These are phyloP conservation scores for Dothistroma pini DNA, from an alignment of 2,329 filamentous ascomycete species.

Conservation along the genomic window DNA sequence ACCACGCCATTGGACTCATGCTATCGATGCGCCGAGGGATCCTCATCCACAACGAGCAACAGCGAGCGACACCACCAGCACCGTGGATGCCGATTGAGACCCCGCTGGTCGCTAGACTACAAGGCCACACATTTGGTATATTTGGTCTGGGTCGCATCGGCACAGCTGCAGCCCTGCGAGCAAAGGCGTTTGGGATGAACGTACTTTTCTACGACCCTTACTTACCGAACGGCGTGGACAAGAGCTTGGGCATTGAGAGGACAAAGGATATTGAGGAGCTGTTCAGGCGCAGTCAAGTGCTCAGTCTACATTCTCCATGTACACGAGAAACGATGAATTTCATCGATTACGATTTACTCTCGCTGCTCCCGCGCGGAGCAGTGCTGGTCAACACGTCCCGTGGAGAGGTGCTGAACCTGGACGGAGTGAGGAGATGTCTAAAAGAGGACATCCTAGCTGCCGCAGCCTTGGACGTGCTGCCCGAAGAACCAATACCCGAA, in stretches of 20 bases:
- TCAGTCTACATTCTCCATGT: constrained; percentile 70
- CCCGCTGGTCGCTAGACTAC: constrained; percentile 28
- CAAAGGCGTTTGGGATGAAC: constrained; percentile 33
- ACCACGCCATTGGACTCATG: constrained; percentile 32
- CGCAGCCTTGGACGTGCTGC: constrained; percentile 34
- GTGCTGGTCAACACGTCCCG: constrained; percentile 33
- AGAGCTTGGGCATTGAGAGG: constrained; percentile 30
- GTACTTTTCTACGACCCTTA: constrained; percentile 35
- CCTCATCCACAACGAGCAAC: constrained; percentile 31
- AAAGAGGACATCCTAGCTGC: constrained; percentile 30
- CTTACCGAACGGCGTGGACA: constrained; percentile 33
- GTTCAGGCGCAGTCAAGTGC: constrained; percentile 50
- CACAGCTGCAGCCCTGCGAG: constrained; percentile 30
- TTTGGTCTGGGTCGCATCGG: constrained; percentile 32
- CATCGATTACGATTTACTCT: constrained; percentile 31
- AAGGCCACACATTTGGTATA: constrained; percentile 29
- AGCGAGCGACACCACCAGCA: constrained; percentile 30
- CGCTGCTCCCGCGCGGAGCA: constrained; percentile 28
- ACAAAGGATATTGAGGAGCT: constrained; percentile 33
- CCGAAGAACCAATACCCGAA: constrained; percentile 32
- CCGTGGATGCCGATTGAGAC: constrained; percentile 30
- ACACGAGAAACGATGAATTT: constrained; percentile 56
- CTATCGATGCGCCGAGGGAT: constrained; percentile 31
- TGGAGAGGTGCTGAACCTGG: constrained; percentile 33
- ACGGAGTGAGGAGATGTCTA: constrained; percentile 30